These are phyloP conservation scores for Eucalyptus marginata DNA, from an alignment of 345 rosid genomes.

Conservation along the genomic window DNA sequence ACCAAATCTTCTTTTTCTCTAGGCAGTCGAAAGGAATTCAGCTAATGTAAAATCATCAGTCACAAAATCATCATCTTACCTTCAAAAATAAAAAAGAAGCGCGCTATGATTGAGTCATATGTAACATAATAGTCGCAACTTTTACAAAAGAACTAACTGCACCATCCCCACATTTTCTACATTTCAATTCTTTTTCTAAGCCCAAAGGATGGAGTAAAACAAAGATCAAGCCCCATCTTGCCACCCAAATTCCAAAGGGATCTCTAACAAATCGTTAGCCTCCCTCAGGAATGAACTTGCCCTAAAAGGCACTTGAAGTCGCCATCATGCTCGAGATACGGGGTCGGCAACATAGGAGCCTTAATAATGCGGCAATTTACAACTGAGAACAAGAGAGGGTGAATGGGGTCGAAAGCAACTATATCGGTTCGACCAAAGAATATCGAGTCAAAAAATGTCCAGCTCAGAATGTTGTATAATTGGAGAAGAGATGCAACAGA, in stretches of 20 bases:
- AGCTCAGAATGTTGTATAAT: constrained; percentile 48
- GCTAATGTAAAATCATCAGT: background rate
- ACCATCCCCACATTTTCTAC: background rate
- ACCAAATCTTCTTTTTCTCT: background rate
- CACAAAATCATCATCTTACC: background rate
- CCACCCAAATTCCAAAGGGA: constrained; percentile 1
- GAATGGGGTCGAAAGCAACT: constrained; percentile 5
- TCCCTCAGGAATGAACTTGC: constrained; percentile 4
- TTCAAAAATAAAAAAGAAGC: background rate
- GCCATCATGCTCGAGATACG: constrained; percentile 3
- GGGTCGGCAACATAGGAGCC: constrained; percentile 2
- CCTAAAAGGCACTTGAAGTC: constrained; percentile 3
- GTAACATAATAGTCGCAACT: background rate
- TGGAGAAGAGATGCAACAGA: constrained; percentile 64
- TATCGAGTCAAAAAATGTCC: constrained; percentile 26
- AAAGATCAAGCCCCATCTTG: background rate
- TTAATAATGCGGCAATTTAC: constrained; percentile 18
- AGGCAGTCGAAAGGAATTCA: background rate
- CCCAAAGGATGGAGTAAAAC: background rate
- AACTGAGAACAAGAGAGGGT: constrained; percentile 8
- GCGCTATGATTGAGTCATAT: background rate
- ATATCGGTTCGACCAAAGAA: constrained; percentile 25
- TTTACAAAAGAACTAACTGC: constrained; percentile 8
- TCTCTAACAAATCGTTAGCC: constrained; percentile 18
- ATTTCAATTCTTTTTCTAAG: background rate